Evolutionary conservation across 169 alveolate species (phyloP).

Genomic region (Miamiensis avidus): DNA sequence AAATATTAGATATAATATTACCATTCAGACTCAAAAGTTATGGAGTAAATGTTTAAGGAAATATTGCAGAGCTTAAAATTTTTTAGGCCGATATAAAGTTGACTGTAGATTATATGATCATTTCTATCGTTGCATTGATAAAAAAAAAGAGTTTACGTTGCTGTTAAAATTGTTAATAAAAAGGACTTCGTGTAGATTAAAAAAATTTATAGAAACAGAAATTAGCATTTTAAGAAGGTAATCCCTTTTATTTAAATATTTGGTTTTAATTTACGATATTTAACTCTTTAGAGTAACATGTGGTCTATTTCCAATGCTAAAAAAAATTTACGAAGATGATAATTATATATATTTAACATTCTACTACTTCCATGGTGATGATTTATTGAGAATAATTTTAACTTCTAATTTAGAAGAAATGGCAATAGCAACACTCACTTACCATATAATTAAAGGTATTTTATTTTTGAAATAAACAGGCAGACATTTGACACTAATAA

Average conservation of each 20-base stretch:
- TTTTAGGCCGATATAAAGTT: slow-evolving; percentile 19
- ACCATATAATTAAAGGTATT: slow-evolving; percentile 14
- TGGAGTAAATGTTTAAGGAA: slow-evolving; percentile 20
- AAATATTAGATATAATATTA: neutral
- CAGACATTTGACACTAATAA: too few relatives aligned
- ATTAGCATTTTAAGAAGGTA: slow-evolving; percentile 10
- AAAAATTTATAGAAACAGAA: slow-evolving; percentile 17
- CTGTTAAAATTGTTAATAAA: slow-evolving; percentile 23
- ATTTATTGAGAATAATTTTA: slow-evolving; percentile 7
- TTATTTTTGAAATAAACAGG: neutral
- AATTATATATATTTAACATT: slow-evolving; percentile 18
- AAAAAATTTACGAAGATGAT: slow-evolving; percentile 26
- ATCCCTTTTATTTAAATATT: neutral
- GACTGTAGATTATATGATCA: slow-evolving; percentile 10
- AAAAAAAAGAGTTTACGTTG: slow-evolving; percentile 11
- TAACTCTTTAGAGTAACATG: neutral
- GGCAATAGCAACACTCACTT: slow-evolving; percentile 20
- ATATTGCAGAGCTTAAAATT: slow-evolving; percentile 15
- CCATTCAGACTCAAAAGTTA: neutral
- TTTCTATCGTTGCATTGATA: slow-evolving; percentile 23
- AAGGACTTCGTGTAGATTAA: neutral
- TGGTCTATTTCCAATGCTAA: slow-evolving; percentile 8
- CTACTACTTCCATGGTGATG: slow-evolving; percentile 23
- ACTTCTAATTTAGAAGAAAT: slow-evolving; percentile 19
- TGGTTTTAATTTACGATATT: too few relatives aligned